Evolutionary conservation across 2,329 filamentous ascomycete species (phyloP).

Genomic region (Ophiostoma ulmi): DNA sequence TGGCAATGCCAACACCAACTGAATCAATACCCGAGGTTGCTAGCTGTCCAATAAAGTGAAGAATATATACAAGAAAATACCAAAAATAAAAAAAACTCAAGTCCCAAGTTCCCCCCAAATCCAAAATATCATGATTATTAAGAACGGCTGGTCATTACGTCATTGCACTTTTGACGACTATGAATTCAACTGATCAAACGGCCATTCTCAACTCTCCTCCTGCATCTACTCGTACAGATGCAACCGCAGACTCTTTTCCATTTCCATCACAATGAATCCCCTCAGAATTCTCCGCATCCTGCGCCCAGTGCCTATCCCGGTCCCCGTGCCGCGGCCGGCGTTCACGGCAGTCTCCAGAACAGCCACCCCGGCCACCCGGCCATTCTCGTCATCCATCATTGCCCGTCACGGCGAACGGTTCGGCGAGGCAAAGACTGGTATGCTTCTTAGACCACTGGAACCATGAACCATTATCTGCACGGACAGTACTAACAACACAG

Average conservation of each 20-base stretch:
- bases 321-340: not conserved
- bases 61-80: too few species aligned
- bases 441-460: not conserved
- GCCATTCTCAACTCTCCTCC: not conserved
- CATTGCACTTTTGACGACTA: not conserved
- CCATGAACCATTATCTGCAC: not conserved
- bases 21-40: too few species aligned
- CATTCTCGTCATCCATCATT: not conserved
- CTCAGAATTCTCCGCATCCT: not conserved
- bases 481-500: conserved; percentile 18
- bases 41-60: not conserved
- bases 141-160: not conserved
- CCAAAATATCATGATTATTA: not conserved
- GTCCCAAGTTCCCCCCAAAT: not conserved
- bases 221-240: too few species aligned
- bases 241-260: not conserved
- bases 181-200: too few species aligned
- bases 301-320: not conserved
- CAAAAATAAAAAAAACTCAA: not conserved
- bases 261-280: not conserved
- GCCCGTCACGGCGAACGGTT: not conserved
- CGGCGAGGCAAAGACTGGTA: not conserved
- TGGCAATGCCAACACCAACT: too few species aligned
- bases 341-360: not conserved
- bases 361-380: not conserved